phyloP scores from a whole-genome alignment of 768 basidiomycete species.

The Tulasnella sp. region DNA sequence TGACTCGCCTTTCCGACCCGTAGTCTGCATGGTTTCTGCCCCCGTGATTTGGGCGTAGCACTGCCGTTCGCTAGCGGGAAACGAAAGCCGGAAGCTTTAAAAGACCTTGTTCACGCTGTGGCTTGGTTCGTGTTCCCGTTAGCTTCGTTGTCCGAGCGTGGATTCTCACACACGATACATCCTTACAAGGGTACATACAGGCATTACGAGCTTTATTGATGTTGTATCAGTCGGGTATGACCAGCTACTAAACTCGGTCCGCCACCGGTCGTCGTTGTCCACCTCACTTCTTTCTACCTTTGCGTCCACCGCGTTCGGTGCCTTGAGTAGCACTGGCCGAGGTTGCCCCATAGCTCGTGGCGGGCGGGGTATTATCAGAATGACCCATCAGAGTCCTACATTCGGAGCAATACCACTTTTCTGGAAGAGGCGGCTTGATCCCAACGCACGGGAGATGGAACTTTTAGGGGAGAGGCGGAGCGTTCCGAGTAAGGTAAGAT shows the following conservation, averaged over 20 bases:
- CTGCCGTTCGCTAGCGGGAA: neutral
- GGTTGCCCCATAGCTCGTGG: neutral
- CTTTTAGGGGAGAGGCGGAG: constrained; percentile 30
- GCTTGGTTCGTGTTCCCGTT: neutral
- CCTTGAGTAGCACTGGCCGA: constrained; percentile 20
- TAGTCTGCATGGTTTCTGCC: too few species aligned
- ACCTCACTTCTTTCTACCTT: constrained; percentile 14
- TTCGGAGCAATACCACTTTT: constrained; percentile 53
- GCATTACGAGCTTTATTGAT: neutral
- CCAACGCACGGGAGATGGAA: constrained; percentile 58
- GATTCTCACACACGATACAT: neutral
- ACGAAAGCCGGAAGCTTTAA: neutral
- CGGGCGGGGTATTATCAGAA: constrained; percentile 29
- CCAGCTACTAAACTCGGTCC: neutral
- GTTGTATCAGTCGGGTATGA: neutral
- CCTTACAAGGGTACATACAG: neutral
- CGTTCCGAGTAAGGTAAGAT: neutral
- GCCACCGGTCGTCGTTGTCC: neutral
- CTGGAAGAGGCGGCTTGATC: constrained; percentile 48
- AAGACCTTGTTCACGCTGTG: too few species aligned
- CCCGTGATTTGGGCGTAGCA: neutral
- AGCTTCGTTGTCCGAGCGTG: neutral
- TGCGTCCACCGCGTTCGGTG: constrained; percentile 17
- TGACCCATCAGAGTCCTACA: constrained; percentile 31
- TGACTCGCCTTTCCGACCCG: too few species aligned